Evolutionary conservation across 768 basidiomycete genomes (phyloP).

Genomic region (Termitomyces sp.): DNA sequence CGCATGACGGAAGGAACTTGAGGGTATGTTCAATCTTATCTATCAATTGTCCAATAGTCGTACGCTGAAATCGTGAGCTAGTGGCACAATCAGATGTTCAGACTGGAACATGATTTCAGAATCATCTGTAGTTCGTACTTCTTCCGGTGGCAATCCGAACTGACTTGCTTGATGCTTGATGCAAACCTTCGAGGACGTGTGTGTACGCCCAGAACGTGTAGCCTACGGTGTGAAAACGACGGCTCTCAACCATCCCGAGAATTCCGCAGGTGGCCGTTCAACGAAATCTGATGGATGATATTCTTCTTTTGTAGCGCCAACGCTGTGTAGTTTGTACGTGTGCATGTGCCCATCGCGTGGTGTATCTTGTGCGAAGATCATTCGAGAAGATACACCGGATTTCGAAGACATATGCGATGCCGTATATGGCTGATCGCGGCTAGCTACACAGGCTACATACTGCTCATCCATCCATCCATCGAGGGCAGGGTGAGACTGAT

Average conservation of each 20-base stretch:
- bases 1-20: neutral
- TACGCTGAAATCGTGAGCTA: neutral
- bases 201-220: neutral
- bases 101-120: neutral
- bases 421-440: neutral
- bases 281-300: neutral
- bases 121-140: neutral
- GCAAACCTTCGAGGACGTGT: neutral
- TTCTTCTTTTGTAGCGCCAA: neutral
- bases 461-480: neutral
- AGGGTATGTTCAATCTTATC: neutral
- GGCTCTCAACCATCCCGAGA: neutral
- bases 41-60: neutral
- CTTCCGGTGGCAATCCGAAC: neutral
- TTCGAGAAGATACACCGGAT: neutral
- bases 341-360: neutral
- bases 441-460: neutral
- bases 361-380: neutral
- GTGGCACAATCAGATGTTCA: constrained; percentile 2
- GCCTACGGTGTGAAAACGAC: neutral
- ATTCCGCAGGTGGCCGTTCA: neutral
- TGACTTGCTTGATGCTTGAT: constrained; percentile 2
- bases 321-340: neutral
- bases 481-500: neutral
- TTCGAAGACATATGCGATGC: neutral